phyloP scores from a whole-genome alignment of 345 rosid species.

The Moricandia moricandioides region DNA sequence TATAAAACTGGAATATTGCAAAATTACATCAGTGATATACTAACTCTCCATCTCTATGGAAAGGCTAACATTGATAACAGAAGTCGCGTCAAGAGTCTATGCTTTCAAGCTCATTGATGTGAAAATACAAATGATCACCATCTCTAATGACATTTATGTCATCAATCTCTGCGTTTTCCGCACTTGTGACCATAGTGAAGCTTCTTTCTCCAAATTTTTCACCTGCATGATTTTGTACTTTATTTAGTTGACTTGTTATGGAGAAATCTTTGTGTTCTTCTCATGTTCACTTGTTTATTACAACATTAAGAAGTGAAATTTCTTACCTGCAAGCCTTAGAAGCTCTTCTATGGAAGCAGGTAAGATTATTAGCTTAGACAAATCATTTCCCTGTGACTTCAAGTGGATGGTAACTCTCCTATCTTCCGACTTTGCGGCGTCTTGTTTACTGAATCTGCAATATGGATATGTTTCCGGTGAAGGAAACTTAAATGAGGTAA shows the following conservation, averaged over 20 bases:
- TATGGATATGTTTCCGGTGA: conserved; percentile 29
- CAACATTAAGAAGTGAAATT: conserved; percentile 5
- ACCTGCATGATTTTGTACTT: conserved; percentile 44
- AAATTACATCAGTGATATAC: conserved; percentile 5
- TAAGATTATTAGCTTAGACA: conserved; percentile 63
- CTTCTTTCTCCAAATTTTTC: conserved; percentile 60
- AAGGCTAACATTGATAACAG: not conserved
- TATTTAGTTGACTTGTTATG: not conserved
- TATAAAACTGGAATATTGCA: not conserved
- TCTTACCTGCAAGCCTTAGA: conserved; percentile 78
- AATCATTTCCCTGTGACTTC: conserved; percentile 39
- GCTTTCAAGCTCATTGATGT: conserved; percentile 10
- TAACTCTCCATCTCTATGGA: not conserved
- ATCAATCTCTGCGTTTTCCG: conserved; percentile 84
- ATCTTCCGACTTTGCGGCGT: conserved; percentile 26
- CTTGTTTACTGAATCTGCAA: conserved; percentile 22
- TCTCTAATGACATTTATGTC: conserved; percentile 78
- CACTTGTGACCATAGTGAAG: conserved; percentile 51
- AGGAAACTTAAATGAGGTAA: conserved; percentile 25
- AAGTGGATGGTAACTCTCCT: conserved; percentile 79
- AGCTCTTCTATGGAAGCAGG: conserved; percentile 78
- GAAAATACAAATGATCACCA: conserved; percentile 87
- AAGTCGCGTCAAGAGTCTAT: conserved; percentile 1
- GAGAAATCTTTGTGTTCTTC: not conserved
- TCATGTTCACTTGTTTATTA: not conserved